These are phyloP conservation scores for Schwanniomyces etchellsii DNA, from an alignment of 1,139 yeast genomes.

Conservation along the genomic window DNA sequence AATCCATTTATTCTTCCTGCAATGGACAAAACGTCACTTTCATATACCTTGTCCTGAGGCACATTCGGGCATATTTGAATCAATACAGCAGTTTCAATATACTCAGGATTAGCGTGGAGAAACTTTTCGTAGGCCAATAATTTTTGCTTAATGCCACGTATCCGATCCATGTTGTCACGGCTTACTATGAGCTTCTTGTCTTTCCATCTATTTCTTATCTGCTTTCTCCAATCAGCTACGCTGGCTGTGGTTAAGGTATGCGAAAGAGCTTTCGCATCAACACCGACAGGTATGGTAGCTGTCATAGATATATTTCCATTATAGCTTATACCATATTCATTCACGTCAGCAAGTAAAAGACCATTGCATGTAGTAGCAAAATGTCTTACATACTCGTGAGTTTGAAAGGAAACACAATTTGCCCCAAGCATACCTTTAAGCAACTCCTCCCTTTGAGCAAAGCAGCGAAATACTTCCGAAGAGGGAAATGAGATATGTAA, in stretches of 20 bases:
- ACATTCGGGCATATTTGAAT: constrained; percentile 75
- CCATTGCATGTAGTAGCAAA: constrained; percentile 88
- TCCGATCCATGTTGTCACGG: constrained; percentile 81
- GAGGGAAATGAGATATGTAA: constrained; percentile 95
- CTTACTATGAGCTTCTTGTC: constrained; percentile 69
- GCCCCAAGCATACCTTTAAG: constrained; percentile 87
- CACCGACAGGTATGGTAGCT: constrained; percentile 77
- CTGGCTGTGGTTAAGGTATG: constrained; percentile 42
- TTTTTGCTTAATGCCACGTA: constrained; percentile 87
- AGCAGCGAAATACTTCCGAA: constrained; percentile 89
- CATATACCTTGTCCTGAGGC: constrained; percentile 52
- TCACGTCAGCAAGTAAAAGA: constrained; percentile 74
- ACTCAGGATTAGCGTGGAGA: constrained; percentile 64
- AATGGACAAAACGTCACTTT: constrained; percentile 66
- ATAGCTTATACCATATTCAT: constrained; percentile 65
- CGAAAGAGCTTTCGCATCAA: constrained; percentile 62
- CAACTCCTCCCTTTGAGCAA: constrained; percentile 78
- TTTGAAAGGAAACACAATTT: constrained; percentile 82
- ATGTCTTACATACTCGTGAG: constrained; percentile 88
- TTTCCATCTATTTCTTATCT: constrained; percentile 77
- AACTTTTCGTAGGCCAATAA: constrained; percentile 81
- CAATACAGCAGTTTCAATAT: constrained; percentile 63
- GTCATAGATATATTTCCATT: constrained; percentile 65
- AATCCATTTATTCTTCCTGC: constrained; percentile 82
- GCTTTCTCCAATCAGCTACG: constrained; percentile 63